Evolutionary conservation across 306 rosid species (phyloP).

Genomic region (Dalbergia cultrata): DNA sequence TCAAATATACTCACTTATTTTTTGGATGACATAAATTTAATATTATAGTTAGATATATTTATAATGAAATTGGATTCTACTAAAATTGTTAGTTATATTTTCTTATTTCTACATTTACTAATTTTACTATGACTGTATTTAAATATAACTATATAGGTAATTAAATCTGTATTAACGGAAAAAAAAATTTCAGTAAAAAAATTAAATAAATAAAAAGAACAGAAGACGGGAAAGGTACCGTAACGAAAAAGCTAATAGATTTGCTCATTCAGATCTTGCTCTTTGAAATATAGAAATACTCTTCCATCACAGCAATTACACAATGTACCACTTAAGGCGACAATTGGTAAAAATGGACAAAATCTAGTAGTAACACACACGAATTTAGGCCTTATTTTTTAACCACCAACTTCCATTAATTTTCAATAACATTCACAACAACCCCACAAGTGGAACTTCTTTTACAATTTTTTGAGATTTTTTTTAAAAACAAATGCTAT

Average conservation of each 20-base stretch:
- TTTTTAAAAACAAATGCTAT: background rate
- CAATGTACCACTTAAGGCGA: background rate
- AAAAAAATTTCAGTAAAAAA: too few relatives aligned
- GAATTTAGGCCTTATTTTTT: constrained; percentile 24
- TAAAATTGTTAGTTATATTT: too few relatives aligned
- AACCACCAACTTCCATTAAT: constrained; percentile 49
- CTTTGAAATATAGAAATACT: constrained; percentile 3
- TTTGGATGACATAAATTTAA: too few relatives aligned
- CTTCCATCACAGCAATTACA: constrained; percentile 5
- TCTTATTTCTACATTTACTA: too few relatives aligned
- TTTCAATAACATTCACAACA: constrained; percentile 43
- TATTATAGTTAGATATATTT: too few relatives aligned
- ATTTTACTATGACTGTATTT: too few relatives aligned
- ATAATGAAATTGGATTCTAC: background rate
- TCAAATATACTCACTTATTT: too few relatives aligned
- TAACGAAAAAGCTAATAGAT: background rate
- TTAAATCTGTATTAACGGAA: background rate
- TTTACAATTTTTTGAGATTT: background rate
- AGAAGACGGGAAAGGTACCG: background rate
- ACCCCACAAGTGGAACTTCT: constrained; percentile 24
- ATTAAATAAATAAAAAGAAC: too few relatives aligned
- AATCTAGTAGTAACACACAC: constrained; percentile 3
- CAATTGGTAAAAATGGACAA: constrained; percentile 33
- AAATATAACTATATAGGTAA: background rate
- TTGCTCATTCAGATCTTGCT: background rate